Percentiles rank a stretch among this genome's conserved stretches.
Conservation (phyloP, 2,329 filamentous ascomycete genomes). For the Gaeumannomyces sp. region DNA sequence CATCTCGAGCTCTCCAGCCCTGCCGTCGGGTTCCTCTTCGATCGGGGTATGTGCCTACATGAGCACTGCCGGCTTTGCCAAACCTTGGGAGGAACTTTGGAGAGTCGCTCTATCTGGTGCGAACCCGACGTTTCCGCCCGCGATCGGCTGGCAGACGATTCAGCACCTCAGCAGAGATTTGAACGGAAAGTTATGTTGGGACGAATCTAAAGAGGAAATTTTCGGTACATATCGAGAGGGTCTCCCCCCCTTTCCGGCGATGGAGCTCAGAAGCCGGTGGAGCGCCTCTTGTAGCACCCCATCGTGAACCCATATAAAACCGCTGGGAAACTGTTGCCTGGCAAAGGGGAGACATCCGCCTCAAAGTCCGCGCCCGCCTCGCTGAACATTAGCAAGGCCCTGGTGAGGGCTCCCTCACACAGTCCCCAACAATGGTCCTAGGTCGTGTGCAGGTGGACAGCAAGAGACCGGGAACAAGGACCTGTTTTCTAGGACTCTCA, state of each 20-base stretch:
- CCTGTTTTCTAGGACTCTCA: not conserved
- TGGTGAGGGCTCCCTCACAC: not conserved
- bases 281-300: no score
- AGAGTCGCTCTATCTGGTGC: no score
- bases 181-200: not conserved
- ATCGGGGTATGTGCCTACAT: not conserved
- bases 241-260: no score
- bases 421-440: not conserved
- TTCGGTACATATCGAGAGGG: no score
- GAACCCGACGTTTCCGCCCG: not conserved
- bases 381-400: not conserved
- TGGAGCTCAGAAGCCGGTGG: no score
- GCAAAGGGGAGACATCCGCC: not conserved
- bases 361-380: not conserved
- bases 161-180: not conserved
- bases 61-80: not conserved
- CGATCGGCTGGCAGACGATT: not conserved
- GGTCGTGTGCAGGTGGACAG: not conserved
- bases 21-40: no score
- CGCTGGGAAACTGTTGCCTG: not conserved
- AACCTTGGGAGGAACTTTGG: not conserved
- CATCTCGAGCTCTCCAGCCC: no score
- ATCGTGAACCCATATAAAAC: not conserved
- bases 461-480: not conserved
- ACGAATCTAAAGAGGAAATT: not conserved